A percentile compares a stretch with the other conserved stretches of the same genome.
phyloP scores from a whole-genome alignment of 352 stramenopile genomes.

The Elongisporangium prolatum region DNA sequence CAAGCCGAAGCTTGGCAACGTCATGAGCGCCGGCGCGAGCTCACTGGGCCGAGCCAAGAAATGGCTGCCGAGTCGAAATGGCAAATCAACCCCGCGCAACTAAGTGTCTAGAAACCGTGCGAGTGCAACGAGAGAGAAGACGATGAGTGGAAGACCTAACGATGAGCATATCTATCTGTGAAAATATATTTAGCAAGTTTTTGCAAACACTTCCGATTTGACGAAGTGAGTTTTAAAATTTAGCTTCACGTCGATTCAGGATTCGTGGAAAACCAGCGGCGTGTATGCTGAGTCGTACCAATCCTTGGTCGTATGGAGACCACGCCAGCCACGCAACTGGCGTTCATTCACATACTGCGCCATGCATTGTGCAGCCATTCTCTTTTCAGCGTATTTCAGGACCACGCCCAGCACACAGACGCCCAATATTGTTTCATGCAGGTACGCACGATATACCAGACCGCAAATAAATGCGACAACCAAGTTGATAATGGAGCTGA shows the following conservation, averaged over 20 bases:
- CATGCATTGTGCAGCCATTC: constrained; percentile 62
- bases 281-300: constrained; percentile 86
- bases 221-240: too few species aligned
- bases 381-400: constrained; percentile 72
- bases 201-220: neutral
- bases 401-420: constrained; percentile 42
- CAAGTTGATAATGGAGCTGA: constrained; percentile 67
- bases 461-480: constrained; percentile 53
- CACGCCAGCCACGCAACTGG: constrained; percentile 63
- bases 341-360: constrained; percentile 73
- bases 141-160: neutral
- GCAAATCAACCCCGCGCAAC: neutral
- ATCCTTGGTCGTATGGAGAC: constrained; percentile 78
- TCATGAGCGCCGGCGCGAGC: neutral
- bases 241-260: neutral
- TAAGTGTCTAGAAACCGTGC: neutral
- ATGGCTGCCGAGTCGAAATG: neutral
- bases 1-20: constrained; percentile 8
- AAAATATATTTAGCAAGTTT: neutral
- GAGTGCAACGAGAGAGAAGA: neutral
- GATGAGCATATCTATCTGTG: constrained; percentile 1
- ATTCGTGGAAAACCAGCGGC: constrained; percentile 67
- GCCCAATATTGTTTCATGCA: constrained; percentile 70
- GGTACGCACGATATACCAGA: constrained; percentile 50
- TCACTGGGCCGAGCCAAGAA: neutral